These are phyloP conservation scores for Alectoria sarmentosa DNA, from an alignment of 495 filamentous ascomycete genomes.

Conservation along the genomic window DNA sequence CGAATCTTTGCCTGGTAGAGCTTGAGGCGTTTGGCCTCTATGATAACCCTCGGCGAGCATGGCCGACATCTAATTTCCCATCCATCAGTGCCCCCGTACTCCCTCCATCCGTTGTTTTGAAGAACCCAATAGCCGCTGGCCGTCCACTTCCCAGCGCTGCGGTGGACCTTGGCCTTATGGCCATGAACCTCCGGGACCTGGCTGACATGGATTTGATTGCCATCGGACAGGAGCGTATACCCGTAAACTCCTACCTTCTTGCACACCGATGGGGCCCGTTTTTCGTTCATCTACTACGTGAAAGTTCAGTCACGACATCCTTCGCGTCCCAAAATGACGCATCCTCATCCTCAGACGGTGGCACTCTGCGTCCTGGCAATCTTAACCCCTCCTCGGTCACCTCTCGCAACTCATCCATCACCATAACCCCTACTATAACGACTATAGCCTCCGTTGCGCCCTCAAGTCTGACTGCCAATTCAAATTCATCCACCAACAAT, in stretches of 20 bases:
- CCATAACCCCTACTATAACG: conserved; percentile 68
- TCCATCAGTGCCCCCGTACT: conserved; percentile 68
- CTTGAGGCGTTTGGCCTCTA: conserved; percentile 95
- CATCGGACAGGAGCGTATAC: conserved; percentile 81
- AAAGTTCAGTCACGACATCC: conserved; percentile 49
- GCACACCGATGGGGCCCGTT: conserved; percentile 89
- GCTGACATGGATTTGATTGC: conserved; percentile 97
- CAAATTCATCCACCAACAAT: conserved; percentile 24
- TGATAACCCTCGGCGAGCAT: conserved; percentile 77
- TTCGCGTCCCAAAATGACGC: conserved; percentile 21
- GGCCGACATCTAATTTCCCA: conserved; percentile 69
- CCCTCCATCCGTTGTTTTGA: conserved; percentile 48
- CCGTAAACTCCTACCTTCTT: conserved; percentile 84
- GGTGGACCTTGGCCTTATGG: conserved; percentile 76
- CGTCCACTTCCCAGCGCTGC: conserved; percentile 62
- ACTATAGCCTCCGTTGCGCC: conserved; percentile 55
- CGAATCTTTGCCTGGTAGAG: conserved; percentile 92
- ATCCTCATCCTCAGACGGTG: conserved; percentile 35
- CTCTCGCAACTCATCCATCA: conserved; percentile 72
- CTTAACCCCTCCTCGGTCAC: conserved; percentile 29
- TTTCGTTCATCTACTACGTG: conserved; percentile 81
- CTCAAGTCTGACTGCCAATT: conserved; percentile 40
- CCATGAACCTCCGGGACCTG: conserved; percentile 70
- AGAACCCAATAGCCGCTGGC: conserved; percentile 61
- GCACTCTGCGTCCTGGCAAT: conserved; percentile 44